A percentile compares a stretch with the other conserved stretches of the same genome.
Conservation (phyloP, 768 basidiomycete genomes). For the Boletus fagicola region DNA sequence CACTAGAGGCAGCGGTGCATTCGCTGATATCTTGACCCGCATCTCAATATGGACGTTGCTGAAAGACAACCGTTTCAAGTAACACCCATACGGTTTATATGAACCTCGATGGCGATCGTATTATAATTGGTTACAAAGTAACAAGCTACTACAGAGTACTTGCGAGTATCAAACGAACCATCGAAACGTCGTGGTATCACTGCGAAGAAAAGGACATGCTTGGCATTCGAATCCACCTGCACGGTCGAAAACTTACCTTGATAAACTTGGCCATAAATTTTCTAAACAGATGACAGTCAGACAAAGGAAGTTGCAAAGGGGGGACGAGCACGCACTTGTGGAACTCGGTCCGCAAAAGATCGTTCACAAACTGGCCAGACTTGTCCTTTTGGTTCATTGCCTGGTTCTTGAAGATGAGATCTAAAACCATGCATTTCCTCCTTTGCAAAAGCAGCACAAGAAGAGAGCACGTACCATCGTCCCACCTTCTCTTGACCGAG, state of each 20-base stretch:
- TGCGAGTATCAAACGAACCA: background rate
- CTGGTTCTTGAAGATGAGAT: constrained; percentile 99
- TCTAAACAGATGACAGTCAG: constrained; percentile 38
- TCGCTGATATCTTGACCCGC: constrained; percentile 52
- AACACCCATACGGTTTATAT: background rate
- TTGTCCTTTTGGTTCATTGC: constrained; percentile 68
- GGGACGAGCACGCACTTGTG: constrained; percentile 65
- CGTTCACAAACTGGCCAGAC: constrained; percentile 88
- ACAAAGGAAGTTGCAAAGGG: constrained; percentile 1
- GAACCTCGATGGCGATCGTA: background rate
- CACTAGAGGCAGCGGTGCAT: constrained; percentile 45
- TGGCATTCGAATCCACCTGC: background rate
- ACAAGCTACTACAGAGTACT: background rate
- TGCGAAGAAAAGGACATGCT: background rate
- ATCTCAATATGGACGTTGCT: constrained; percentile 16
- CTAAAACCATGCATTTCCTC: constrained; percentile 38
- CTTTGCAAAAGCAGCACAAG: background rate
- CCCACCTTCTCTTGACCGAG: constrained; percentile 91
- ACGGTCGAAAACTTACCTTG: constrained; percentile 48
- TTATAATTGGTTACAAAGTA: background rate
- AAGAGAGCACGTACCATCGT: constrained; percentile 64
- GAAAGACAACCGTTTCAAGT: background rate
- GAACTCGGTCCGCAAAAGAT: constrained; percentile 89
- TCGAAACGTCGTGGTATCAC: constrained; percentile 3
- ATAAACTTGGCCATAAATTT: constrained; percentile 94